These are phyloP conservation scores for Leucocoprinus leucothites DNA, from an alignment of 768 basidiomycete species.

Conservation along the genomic window DNA sequence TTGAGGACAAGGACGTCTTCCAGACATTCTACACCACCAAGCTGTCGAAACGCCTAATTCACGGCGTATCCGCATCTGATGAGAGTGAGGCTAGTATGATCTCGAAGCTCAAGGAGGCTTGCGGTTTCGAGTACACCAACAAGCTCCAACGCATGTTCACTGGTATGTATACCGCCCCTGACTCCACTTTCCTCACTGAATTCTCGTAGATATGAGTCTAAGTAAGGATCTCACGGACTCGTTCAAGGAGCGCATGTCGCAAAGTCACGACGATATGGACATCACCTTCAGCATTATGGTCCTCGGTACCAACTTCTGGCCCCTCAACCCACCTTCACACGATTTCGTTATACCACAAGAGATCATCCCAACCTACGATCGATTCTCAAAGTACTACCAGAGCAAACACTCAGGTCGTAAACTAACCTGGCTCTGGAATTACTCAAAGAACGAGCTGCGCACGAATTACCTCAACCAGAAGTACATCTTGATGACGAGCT, in stretches of 20 bases:
- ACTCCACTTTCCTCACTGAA: conserved; percentile 2
- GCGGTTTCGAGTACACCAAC: conserved; percentile 98
- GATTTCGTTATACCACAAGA: conserved; percentile 91
- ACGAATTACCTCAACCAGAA: conserved; percentile 94
- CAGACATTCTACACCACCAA: conserved; percentile 98
- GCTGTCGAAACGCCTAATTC: conserved; percentile 91
- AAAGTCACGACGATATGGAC: conserved; percentile 85
- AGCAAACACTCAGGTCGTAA: conserved; percentile 95
- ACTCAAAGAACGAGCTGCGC: conserved; percentile 94
- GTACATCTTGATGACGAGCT: conserved; percentile 95
- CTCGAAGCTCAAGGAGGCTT: conserved; percentile 96
- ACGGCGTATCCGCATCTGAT: conserved; percentile 90
- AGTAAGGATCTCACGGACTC: conserved; percentile 96
- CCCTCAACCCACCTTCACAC: conserved; percentile 77
- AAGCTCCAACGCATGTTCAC: conserved; percentile 99
- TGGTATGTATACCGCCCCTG: conserved; percentile 43
- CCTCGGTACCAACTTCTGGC: conserved; percentile 97
- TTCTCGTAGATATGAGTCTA: conserved; percentile 78
- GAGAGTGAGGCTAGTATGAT: conserved; percentile 99
- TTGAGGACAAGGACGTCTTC: conserved; percentile 99
- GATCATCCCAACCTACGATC: conserved; percentile 83
- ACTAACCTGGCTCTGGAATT: conserved; percentile 98
- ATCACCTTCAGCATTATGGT: conserved; percentile 95
- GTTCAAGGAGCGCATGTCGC: conserved; percentile 94
- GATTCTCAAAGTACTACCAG: conserved; percentile 93